A percentile compares a stretch with the other conserved stretches of the same genome.
Conservation (phyloP, 2,329 filamentous ascomycete genomes). For the Aspergillus pseudonomiae region DNA sequence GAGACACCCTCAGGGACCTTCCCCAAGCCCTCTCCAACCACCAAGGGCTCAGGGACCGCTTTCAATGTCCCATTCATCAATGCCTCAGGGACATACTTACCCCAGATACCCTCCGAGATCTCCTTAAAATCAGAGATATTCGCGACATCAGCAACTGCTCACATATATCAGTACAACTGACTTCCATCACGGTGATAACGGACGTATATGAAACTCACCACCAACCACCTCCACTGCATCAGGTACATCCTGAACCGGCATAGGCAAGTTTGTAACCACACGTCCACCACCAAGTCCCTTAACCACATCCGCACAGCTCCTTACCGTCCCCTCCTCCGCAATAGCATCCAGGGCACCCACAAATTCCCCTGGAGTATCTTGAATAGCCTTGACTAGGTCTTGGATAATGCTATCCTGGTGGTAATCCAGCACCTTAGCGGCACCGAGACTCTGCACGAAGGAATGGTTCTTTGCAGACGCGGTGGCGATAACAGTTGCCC, state of each 20-base stretch:
- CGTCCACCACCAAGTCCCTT: slow-evolving; percentile 17
- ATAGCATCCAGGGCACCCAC: slow-evolving; percentile 16
- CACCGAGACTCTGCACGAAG: slow-evolving; percentile 40
- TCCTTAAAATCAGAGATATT: slow-evolving; percentile 13
- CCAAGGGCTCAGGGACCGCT: slow-evolving; percentile 36
- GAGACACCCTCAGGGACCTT: slow-evolving; percentile 41
- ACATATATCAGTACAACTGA: background rate
- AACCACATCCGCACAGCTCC: slow-evolving; percentile 8
- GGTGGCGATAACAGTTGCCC: slow-evolving; percentile 43
- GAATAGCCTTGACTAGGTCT: slow-evolving; percentile 27
- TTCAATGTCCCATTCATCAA: slow-evolving; percentile 32
- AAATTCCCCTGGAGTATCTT: slow-evolving; percentile 19
- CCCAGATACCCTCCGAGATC: slow-evolving; percentile 32
- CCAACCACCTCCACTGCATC: background rate
- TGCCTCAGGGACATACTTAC: slow-evolving; percentile 32
- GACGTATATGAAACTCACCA: background rate
- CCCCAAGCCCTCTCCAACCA: slow-evolving; percentile 44
- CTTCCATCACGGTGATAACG: background rate
- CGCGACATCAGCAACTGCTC: background rate
- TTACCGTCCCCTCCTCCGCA: background rate
- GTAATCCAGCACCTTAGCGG: slow-evolving; percentile 43
- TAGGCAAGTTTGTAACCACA: background rate
- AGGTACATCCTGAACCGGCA: background rate
- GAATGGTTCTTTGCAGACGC: slow-evolving; percentile 42
- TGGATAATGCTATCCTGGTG: slow-evolving; percentile 29